These are phyloP conservation scores for Ophiobolus disseminans DNA, from an alignment of 2,329 filamentous ascomycete species.

Conservation along the genomic window DNA sequence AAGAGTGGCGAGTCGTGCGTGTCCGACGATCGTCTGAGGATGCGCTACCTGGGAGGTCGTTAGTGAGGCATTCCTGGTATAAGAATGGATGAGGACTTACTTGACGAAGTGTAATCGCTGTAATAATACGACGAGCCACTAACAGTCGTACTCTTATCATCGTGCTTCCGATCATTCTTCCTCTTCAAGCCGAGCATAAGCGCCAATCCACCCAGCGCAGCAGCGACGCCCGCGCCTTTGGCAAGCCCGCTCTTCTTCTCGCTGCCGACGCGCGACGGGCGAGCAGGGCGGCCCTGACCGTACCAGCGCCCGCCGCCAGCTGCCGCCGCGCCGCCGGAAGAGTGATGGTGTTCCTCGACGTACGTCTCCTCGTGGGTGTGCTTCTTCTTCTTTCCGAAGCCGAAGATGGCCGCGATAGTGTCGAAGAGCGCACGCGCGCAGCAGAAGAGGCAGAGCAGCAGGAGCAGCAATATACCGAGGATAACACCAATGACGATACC, in stretches of 20 bases:
- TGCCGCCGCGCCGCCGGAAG: constrained; percentile 65
- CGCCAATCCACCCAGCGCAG: constrained; percentile 53
- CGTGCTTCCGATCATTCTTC: constrained; percentile 46
- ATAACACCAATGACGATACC: constrained; percentile 80
- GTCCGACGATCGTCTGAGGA: constrained; percentile 53
- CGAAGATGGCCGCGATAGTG: constrained; percentile 66
- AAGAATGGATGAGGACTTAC: constrained; percentile 45
- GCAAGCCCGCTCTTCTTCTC: constrained; percentile 47
- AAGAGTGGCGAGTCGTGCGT: constrained; percentile 48
- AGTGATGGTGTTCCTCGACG: constrained; percentile 68
- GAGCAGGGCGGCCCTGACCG: constrained; percentile 47
- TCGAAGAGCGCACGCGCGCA: constrained; percentile 63
- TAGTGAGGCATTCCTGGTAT: constrained; percentile 21
- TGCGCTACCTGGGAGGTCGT: constrained; percentile 49
- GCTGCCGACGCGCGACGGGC: constrained; percentile 41
- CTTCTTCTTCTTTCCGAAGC: constrained; percentile 59
- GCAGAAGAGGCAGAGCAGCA: constrained; percentile 78
- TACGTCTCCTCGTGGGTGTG: constrained; percentile 64
- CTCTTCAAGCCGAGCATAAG: constrained; percentile 56
- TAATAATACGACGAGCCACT: constrained; percentile 51
- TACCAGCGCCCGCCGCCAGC: constrained; percentile 61
- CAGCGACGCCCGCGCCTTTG: constrained; percentile 49
- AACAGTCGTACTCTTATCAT: constrained; percentile 54
- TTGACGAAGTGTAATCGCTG: constrained; percentile 57
- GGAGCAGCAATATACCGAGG: constrained; percentile 69